Conservation (phyloP, 306 rosid species). For the Trichosanthes cucumerina region DNA sequence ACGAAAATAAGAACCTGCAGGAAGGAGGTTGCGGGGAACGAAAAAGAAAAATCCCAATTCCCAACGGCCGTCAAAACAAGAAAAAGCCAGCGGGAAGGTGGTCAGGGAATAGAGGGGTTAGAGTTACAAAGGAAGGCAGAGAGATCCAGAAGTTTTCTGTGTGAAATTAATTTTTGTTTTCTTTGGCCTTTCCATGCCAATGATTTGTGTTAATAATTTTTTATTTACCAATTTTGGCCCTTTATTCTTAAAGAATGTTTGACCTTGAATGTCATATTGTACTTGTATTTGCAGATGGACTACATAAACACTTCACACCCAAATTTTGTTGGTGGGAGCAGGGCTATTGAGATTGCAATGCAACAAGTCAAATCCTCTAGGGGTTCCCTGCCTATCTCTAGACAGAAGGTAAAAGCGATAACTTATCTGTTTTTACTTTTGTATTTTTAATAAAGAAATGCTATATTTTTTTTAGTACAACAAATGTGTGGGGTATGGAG, state of each 20-base stretch:
- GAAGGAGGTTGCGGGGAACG: too few relatives aligned
- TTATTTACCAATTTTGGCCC: neutral
- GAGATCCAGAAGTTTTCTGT: neutral
- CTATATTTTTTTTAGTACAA: neutral
- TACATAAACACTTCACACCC: slow-evolving; percentile 96
- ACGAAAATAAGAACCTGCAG: too few relatives aligned
- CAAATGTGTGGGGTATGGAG: too few relatives aligned
- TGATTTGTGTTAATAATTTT: neutral
- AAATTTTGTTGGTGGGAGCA: slow-evolving; percentile 95
- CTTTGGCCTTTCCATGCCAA: neutral
- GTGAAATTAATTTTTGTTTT: neutral
- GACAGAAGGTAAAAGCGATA: slow-evolving; percentile 49
- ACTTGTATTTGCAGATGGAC: slow-evolving; percentile 61
- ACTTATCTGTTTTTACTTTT: neutral
- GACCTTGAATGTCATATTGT: neutral
- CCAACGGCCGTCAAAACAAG: too few relatives aligned
- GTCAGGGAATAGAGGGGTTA: too few relatives aligned
- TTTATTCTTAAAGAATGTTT: neutral
- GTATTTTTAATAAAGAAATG: neutral
- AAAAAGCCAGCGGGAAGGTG: too few relatives aligned
- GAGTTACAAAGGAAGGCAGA: too few relatives aligned
- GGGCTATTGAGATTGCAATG: slow-evolving; percentile 70
- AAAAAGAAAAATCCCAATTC: too few relatives aligned
- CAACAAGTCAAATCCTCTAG: slow-evolving; percentile 75
- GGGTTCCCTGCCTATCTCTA: slow-evolving; percentile 38